Percentiles rank a stretch among this genome's conserved stretches.
Evolutionary conservation across 2,329 filamentous ascomycete species (phyloP).

Genomic region (Ceratocystis lukuohia): DNA sequence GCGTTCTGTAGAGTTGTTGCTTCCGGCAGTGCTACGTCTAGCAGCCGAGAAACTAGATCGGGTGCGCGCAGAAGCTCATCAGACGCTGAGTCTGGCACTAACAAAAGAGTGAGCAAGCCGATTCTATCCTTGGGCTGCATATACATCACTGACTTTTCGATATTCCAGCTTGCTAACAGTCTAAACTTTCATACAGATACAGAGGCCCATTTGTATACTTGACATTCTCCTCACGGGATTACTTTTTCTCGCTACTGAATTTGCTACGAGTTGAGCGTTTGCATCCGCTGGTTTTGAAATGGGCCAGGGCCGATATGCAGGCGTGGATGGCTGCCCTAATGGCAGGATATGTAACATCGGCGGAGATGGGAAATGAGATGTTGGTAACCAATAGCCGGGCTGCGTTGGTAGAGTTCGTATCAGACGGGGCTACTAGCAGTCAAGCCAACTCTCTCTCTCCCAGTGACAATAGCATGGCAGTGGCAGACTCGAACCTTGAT

Average conservation of each 20-base stretch:
- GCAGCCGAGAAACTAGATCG: conserved; percentile 84
- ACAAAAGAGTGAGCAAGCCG: conserved; percentile 32
- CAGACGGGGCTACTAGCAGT: conserved; percentile 16
- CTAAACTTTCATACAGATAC: conserved; percentile 25
- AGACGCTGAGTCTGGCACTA: conserved; percentile 36
- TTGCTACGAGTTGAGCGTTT: conserved; percentile 31
- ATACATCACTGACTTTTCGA: not conserved
- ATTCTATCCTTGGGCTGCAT: not conserved
- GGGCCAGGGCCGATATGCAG: conserved; percentile 26
- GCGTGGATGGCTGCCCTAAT: conserved; percentile 42
- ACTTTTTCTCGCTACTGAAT: conserved; percentile 43
- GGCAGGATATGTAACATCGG: conserved; percentile 56
- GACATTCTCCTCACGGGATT: conserved; percentile 44
- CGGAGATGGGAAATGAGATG: conserved; percentile 65
- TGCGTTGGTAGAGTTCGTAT: conserved; percentile 46
- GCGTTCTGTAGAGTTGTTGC: conserved; percentile 29
- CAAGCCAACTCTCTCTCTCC: not conserved
- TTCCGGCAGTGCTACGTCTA: conserved; percentile 48
- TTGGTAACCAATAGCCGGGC: conserved; percentile 55
- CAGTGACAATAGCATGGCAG: not conserved
- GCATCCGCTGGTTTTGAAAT: conserved; percentile 27
- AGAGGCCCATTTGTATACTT: conserved; percentile 27
- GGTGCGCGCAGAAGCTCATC: conserved; percentile 56
- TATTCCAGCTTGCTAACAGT: conserved; percentile 22
- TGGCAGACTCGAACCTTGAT: conserved; percentile 28